Evolutionary conservation across 352 stramenopile genomes (phyloP), one percentile per base, ranked within the genome.

Genomic region (Peronospora tabacina): DNA sequence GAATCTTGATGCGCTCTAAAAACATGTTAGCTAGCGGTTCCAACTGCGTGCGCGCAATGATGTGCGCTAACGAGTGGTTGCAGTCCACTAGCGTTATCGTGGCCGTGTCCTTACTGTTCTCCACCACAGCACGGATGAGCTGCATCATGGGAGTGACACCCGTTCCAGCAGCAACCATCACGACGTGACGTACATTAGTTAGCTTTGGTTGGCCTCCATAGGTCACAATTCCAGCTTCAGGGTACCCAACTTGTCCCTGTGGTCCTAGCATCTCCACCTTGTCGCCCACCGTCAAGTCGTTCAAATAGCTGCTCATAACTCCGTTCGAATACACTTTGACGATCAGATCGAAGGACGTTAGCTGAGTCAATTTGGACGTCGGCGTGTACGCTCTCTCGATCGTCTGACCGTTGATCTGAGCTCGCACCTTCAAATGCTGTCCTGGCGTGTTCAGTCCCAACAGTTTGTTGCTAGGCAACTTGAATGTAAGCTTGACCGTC

Each of bases 61-160:
- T 66, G 55, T 86, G 63, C 34, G 63, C 68, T 7, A 83, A 63
- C 46, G 72, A 82, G 29, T 66, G 72, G 43, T 86, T 94, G 40
- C 72, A 87, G 51, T 90, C 73, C 37, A 94, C 55, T 4, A 91
- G 44, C 54, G 75, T 89, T 30, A 94, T 65, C 36, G 72, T 79
- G n/a, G 78, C 73, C 22, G 46, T 46, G 42, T 87, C 75, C 22
- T 68, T 61, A 5, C 15, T 49, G 24, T 68, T 73, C 49, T 91
- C 79, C 41, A 91, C 69, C 24, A 77, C 61, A 6, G 71, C 71
- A 17, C 80, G 77, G 26, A 92, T 71, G 22, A 94, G 48, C 54
- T 91, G 77, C 22, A 94, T 76, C 80, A 94, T 90, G 0, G 82
- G 82, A 7, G 81, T 72, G 49, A 94, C 87, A 44, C 82, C 82